A percentile compares a stretch with the other conserved stretches of the same genome.
Evolutionary conservation across 2,329 filamentous ascomycete genomes (phyloP).

Genomic region (Ophiocordyceps camponoti-saundersi): DNA sequence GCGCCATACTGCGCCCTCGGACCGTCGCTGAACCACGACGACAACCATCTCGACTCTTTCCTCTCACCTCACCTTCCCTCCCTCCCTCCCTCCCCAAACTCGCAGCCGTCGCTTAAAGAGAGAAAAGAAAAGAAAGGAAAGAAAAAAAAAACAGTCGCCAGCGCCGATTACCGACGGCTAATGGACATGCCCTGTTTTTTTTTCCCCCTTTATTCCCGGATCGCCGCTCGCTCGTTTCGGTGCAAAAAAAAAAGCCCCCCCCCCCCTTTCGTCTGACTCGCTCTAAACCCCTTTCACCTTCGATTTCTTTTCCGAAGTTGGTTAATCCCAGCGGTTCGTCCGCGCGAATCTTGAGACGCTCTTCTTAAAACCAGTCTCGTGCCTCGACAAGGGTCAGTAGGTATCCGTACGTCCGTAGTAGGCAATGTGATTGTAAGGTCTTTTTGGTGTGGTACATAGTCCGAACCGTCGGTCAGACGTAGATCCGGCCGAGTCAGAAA

Average conservation of each 20-base stretch:
- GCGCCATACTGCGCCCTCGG: slow-evolving; percentile 1
- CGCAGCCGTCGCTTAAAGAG: neutral
- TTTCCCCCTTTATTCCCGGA: neutral
- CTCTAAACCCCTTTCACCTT: neutral
- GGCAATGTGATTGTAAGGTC: no score
- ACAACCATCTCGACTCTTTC: neutral
- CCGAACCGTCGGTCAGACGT: neutral
- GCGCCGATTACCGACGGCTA: neutral
- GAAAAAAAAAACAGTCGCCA: neutral
- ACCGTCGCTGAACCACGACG: neutral
- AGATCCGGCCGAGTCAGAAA: neutral
- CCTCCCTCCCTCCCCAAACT: no score
- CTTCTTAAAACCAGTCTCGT: no score
- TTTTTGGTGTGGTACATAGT: no score
- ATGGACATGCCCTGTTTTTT: neutral
- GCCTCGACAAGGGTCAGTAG: neutral
- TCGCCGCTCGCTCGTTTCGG: neutral
- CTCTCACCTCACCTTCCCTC: no score
- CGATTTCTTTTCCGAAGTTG: no score
- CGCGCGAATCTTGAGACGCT: no score
- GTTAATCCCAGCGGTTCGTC: no score
- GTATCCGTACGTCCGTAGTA: neutral
- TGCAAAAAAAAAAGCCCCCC: no score
- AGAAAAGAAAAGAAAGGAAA: neutral
- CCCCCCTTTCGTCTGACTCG: neutral